Percentiles rank a stretch among this genome's conserved stretches.
These are phyloP conservation scores for Wakefieldia striispora DNA, from an alignment of 768 basidiomycete species.

Conservation along the genomic window DNA sequence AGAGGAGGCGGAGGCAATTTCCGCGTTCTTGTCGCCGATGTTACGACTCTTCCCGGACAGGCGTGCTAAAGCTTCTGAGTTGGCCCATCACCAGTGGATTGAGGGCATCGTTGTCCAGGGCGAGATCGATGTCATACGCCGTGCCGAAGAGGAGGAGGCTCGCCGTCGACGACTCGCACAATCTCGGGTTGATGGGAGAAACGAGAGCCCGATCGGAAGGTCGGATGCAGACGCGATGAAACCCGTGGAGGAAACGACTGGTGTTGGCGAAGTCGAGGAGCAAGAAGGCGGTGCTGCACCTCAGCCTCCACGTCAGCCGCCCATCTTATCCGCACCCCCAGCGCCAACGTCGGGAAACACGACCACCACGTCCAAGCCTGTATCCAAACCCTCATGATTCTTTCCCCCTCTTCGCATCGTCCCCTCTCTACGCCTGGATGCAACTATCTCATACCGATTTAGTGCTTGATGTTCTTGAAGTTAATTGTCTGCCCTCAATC, in stretches of 20 bases:
- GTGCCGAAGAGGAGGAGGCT: conserved; percentile 56
- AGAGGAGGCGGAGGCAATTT: conserved; percentile 76
- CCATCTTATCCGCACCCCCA: conserved; percentile 35
- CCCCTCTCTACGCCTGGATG: no score
- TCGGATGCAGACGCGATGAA: conserved; percentile 64
- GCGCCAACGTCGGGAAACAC: conserved; percentile 5
- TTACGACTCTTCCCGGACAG: conserved; percentile 84
- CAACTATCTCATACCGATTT: background rate
- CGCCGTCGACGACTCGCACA: conserved; percentile 18
- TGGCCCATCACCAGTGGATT: conserved; percentile 85
- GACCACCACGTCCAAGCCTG: conserved; percentile 14
- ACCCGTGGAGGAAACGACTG: conserved; percentile 57
- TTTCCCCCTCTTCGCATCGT: background rate
- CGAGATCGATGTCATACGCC: conserved; percentile 77
- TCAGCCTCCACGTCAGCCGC: conserved; percentile 24
- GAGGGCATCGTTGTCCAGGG: conserved; percentile 84
- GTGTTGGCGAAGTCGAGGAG: conserved; percentile 11
- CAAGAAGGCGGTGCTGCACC: background rate
- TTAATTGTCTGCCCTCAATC: no score
- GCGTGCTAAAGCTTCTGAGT: conserved; percentile 83
- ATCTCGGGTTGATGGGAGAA: conserved; percentile 4
- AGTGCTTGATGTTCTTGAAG: no score
- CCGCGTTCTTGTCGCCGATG: conserved; percentile 86
- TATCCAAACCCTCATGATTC: conserved; percentile 6
- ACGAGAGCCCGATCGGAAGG: conserved; percentile 11